A percentile compares a stretch with the other conserved stretches of the same genome.
Conservation (phyloP, 345 rosid genomes). For the Capsella bursapastoris region DNA sequence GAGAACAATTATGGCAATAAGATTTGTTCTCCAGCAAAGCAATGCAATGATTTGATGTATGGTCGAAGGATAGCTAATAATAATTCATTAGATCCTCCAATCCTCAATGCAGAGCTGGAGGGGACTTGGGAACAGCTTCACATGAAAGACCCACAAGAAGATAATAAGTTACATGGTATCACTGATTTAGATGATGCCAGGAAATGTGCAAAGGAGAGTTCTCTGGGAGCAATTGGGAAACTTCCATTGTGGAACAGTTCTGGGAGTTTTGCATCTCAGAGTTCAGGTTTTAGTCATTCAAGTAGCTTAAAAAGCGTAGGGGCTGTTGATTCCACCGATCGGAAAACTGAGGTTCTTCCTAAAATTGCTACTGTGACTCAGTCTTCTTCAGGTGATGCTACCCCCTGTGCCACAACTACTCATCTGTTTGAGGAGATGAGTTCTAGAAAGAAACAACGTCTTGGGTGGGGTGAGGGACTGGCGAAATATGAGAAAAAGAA, state of each 20-base stretch:
- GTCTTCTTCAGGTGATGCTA: slow-evolving; percentile 74
- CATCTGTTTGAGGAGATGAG: slow-evolving; percentile 59
- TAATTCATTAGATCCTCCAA: slow-evolving; percentile 39
- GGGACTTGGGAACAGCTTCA: slow-evolving; percentile 42
- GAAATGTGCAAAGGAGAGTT: slow-evolving; percentile 60
- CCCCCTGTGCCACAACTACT: slow-evolving; percentile 56
- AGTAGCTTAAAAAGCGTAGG: slow-evolving; percentile 84
- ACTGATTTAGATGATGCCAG: slow-evolving; percentile 54
- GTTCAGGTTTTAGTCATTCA: slow-evolving; percentile 85
- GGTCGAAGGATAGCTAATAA: slow-evolving; percentile 36
- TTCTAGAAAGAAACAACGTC: slow-evolving; percentile 89
- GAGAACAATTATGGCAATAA: slow-evolving; percentile 35
- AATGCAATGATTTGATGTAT: slow-evolving; percentile 36
- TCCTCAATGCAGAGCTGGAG: slow-evolving; percentile 32
- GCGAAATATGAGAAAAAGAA: slow-evolving; percentile 94
- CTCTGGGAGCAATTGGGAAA: slow-evolving; percentile 60
- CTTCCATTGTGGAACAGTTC: slow-evolving; percentile 75
- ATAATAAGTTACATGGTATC: slow-evolving; percentile 49
- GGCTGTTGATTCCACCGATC: slow-evolving; percentile 65
- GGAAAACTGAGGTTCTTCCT: slow-evolving; percentile 54
- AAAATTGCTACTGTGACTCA: slow-evolving; percentile 54
- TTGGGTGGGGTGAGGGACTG: slow-evolving; percentile 97
- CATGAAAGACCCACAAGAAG: slow-evolving; percentile 59
- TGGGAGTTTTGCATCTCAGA: slow-evolving; percentile 81
- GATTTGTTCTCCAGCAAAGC: slow-evolving; percentile 42